Evolutionary conservation across 2,329 filamentous ascomycete genomes (phyloP).

Genomic region (Talaromyces albobiverticillius): DNA sequence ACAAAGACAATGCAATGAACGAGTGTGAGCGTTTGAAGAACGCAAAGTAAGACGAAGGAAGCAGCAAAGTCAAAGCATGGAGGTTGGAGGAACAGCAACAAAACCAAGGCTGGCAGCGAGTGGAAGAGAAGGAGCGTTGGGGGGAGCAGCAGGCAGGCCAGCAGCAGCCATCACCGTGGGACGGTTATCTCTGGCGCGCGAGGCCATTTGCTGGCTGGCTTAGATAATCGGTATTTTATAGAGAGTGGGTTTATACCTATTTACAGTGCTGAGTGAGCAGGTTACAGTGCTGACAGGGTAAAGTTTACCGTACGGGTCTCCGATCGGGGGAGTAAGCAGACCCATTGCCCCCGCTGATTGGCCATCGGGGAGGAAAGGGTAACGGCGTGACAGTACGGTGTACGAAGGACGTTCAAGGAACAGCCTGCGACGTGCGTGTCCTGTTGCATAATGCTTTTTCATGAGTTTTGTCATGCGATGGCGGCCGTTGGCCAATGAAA

Average conservation of each 20-base stretch:
- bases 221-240: not conserved
- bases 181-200: not conserved
- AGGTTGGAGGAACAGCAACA: not conserved
- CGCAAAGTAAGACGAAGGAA: not conserved
- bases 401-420: too few species aligned
- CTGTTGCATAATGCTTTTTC: too few species aligned
- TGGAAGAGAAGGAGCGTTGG: not conserved
- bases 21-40: conserved; percentile 1
- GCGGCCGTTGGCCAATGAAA: too few species aligned
- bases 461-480: too few species aligned
- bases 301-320: too few species aligned
- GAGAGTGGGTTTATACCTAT: too few species aligned
- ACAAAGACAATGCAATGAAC: conserved; percentile 4
- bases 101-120: not conserved
- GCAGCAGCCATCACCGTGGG: not conserved
- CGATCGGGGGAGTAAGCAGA: too few species aligned
- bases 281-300: too few species aligned
- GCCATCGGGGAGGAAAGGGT: too few species aligned
- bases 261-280: not conserved
- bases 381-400: too few species aligned
- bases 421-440: too few species aligned
- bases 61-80: conserved; percentile 8
- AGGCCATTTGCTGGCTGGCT: not conserved
- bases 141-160: not conserved
- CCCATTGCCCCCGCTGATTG: too few species aligned